Conservation (phyloP, 2,329 filamentous ascomycete genomes). For the Nannizzia gypsea region DNA sequence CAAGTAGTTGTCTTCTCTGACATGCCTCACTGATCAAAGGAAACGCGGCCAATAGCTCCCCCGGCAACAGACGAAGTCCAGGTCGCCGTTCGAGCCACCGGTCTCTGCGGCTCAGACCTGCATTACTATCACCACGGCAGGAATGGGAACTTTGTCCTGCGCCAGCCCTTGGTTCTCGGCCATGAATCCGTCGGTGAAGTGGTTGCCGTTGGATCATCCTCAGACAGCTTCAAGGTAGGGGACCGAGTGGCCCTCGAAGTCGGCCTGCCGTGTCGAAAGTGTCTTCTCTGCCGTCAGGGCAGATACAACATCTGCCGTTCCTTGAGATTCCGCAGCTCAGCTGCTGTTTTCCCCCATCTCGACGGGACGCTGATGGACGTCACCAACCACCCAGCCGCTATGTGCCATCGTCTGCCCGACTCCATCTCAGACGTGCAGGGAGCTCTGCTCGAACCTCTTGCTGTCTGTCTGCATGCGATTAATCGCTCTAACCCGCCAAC, state of each 20-base stretch:
- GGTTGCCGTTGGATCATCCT: constrained; percentile 54
- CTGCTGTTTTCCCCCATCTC: constrained; percentile 49
- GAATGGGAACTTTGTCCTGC: constrained; percentile 76
- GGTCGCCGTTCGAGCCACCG: constrained; percentile 52
- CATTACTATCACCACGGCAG: constrained; percentile 82
- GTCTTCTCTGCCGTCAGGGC: constrained; percentile 42
- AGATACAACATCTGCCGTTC: constrained; percentile 52
- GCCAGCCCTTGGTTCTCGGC: constrained; percentile 68
- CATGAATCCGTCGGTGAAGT: constrained; percentile 70
- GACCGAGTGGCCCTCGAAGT: constrained; percentile 91
- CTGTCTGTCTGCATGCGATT: constrained; percentile 50
- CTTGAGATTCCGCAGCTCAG: constrained; percentile 48
- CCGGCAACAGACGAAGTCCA: constrained; percentile 48
- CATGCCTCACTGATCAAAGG: constrained; percentile 29
- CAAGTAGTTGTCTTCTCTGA: neutral
- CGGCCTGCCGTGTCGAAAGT: constrained; percentile 65
- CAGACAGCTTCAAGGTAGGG: constrained; percentile 45
- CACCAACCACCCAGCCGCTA: constrained; percentile 49
- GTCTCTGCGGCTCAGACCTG: constrained; percentile 59
- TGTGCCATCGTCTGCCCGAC: constrained; percentile 48
- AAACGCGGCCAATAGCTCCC: constrained; percentile 38
- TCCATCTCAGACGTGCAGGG: constrained; percentile 44
- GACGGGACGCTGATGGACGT: constrained; percentile 53
- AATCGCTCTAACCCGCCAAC: constrained; percentile 41
- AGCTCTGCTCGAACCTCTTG: constrained; percentile 49